Evolutionary conservation across 2,329 filamentous ascomycete genomes (phyloP), one percentile per base, ranked within the genome.

Genomic region (Cercospora zeae-maydis): DNA sequence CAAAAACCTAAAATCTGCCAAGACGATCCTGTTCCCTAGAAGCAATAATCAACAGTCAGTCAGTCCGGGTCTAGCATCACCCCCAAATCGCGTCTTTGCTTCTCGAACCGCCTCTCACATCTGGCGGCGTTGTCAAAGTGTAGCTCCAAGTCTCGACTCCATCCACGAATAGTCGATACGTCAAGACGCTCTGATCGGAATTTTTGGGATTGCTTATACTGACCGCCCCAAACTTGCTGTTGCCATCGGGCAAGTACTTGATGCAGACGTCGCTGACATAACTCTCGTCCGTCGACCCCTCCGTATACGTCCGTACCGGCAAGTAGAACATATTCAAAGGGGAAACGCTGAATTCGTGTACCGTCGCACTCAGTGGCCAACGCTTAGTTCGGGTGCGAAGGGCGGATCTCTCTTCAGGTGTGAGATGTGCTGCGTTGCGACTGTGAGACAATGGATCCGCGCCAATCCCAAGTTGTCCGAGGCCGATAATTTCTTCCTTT

Each of bases 281-380:
- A 68, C 96, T 92, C 0, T 83, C 85, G 16, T 61, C 62, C 0
- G 70, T 72, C 19, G 69, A 68, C 2, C 64, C 64, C 76, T 97
- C 92, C 68, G 82, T 82, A 76, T 98, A 99, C 0, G 92, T 93
- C 1, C 88, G 84, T 24, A 93, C 79, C 0, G 95, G 95, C 4
- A 95, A 84, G 69, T 95, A 96, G 74, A 99, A 99, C 83, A 98
- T 96, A 74, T 88, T 96, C 57, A 99, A 75, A 0, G 95, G 95
- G 59, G 91, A 95, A 0, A 90, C 92, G 24, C 91, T 95, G 76
- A 97, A 98, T 75, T 99, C 95, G 71, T 96, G 89, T 0, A 96
- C 90, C 0, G 88, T 83, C 1, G 86, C 84, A 45, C 78, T 82
- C 54, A 85, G 78, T 0, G 85, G 81, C 88, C 88, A 91, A 47